A percentile compares a stretch with the other conserved stretches of the same genome.
Conservation (phyloP, 2,329 filamentous ascomycete genomes). For the Immersiporthe knoxdaviesiana region DNA sequence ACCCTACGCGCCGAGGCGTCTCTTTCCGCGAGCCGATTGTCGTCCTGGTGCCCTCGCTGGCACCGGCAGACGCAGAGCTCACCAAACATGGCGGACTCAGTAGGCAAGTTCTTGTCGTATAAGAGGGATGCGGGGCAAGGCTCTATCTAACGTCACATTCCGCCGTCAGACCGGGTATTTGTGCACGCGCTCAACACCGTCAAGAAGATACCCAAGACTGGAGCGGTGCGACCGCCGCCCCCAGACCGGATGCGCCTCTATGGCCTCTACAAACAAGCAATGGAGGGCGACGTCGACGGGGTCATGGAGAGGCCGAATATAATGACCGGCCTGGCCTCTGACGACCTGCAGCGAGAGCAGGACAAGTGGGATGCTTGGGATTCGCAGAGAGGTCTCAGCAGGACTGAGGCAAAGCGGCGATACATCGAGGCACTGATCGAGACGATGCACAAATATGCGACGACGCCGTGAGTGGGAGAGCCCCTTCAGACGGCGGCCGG, state of each 20-base stretch:
- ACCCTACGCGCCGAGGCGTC: conserved; percentile 6
- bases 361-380: conserved; percentile 96
- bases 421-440: conserved; percentile 95
- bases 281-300: conserved; percentile 96
- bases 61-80: conserved; percentile 11
- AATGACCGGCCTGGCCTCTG: conserved; percentile 49
- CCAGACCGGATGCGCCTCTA: conserved; percentile 87
- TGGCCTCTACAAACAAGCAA: conserved; percentile 98
- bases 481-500: not conserved
- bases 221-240: conserved; percentile 84
- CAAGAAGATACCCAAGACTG: conserved; percentile 94
- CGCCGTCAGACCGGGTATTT: conserved; percentile 85
- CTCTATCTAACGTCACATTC: conserved; percentile 15
- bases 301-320: conserved; percentile 82
- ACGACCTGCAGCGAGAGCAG: conserved; percentile 62
- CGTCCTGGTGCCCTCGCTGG: conserved; percentile 22
- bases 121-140: not conserved
- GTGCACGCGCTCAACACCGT: conserved; percentile 98
- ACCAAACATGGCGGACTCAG: conserved; percentile 54
- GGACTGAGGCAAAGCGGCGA: conserved; percentile 89
- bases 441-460: conserved; percentile 96
- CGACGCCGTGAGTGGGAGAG: conserved; percentile 65
- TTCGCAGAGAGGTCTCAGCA: conserved; percentile 76
- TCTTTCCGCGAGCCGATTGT: conserved; percentile 15
- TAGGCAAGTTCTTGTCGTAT: conserved; percentile 45